Base-by-base conservation (phyloP, 2,329 filamentous ascomycete genomes). In the Diplocarpon rosae region DNA sequence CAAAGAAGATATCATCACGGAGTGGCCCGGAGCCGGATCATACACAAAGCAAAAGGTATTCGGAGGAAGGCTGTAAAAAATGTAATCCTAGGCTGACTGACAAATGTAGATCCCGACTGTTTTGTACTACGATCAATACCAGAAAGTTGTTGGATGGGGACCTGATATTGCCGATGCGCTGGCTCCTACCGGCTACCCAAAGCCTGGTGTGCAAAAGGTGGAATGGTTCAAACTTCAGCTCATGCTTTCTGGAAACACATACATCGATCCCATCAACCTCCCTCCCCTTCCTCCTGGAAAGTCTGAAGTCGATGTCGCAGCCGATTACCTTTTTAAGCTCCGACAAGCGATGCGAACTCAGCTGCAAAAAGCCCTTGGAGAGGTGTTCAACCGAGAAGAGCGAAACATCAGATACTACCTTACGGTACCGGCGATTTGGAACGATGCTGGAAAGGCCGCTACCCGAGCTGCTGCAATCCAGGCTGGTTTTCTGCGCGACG, bases 191-290 rank as follows among this genome's bases (percentile, higher is more conserved):
- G 92, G 92, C 52, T 96, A 96, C 65, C 92, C 92, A 56, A 96
- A 96, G 71, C 86, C 86, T 29, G 90, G 90, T 53, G 90, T 98
- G 56, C 92, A 96, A 67, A 96, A 96, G 70, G 90, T 96, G 17
- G 92, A 96, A 69, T 98, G 92, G 92, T 96, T 98, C 76, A 96
- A 96, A 73, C 76, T 98, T 56, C 92, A 98, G 69, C 79, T 98
- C 46, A 96, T 96, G 92, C 76, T 95, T 51, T 95, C 88, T 48
- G 92, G 92, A 52, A 96, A 96, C 73, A 96, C 92, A 36, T 96
- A 96, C 66, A 96, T 96, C 62, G 92, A 96, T 65, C 92, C 92
- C 51, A 96, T 96, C 70, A 96, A 96, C 75, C 78, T 98, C 55
- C 92, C 92, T 38, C 92, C 92, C 53, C 84, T 96, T 63, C 92